These are phyloP conservation scores for Dryas integrifolia DNA, from an alignment of 331 rosid species.

Conservation along the genomic window DNA sequence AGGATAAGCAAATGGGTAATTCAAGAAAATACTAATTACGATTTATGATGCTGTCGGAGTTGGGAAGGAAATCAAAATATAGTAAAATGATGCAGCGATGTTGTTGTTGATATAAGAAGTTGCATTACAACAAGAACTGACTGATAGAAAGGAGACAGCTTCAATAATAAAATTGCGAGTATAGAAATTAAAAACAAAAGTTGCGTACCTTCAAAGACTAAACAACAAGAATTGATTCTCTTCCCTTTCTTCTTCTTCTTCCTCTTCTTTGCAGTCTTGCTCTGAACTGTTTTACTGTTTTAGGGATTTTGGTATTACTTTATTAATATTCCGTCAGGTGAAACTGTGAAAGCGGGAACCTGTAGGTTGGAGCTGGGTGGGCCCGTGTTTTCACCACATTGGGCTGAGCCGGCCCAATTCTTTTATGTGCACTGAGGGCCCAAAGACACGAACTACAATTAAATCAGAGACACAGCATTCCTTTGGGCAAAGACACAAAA, in stretches of 20 bases:
- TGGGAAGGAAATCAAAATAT: not conserved
- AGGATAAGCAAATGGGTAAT: not conserved
- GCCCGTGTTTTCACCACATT: not conserved
- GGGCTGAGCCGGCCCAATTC: not conserved
- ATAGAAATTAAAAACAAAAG: not conserved
- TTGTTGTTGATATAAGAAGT: not conserved
- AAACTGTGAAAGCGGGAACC: constrained; percentile 1
- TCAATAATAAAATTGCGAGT: not conserved
- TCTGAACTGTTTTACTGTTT: not conserved
- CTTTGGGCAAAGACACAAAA: not conserved
- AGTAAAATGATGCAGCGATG: not conserved
- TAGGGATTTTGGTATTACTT: not conserved
- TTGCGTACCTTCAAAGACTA: not conserved
- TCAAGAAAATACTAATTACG: not conserved
- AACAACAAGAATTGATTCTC: not conserved
- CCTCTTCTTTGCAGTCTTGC: not conserved
- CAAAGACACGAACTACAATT: not conserved
- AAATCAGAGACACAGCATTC: not conserved
- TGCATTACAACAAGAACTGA: not conserved
- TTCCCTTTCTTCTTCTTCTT: not conserved
- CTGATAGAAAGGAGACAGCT: not conserved
- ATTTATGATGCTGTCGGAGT: not conserved
- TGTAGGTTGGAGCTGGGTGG: not conserved
- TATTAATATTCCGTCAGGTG: not conserved
- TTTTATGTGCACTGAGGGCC: not conserved